Evolutionary conservation across 1,139 yeast species (phyloP), one percentile per base, ranked within the genome.

Genomic region (Geotrichum klebahnii): DNA sequence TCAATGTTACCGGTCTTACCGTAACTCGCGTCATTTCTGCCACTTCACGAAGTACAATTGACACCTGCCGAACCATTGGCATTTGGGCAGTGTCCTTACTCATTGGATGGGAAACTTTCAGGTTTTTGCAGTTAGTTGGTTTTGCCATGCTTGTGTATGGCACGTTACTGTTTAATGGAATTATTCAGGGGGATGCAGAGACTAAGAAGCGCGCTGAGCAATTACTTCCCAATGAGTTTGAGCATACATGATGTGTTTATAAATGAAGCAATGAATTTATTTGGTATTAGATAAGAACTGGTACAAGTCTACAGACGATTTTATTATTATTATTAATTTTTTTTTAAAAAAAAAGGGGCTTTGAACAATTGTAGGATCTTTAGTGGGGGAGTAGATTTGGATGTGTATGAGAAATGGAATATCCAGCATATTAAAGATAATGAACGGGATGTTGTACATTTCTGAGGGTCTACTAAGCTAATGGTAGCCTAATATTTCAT

Each of bases 71-170:
- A 59, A 85, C 95, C 0, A 68, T 84, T 38, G 69, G 84, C 36
- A 90, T 86, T 19, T 86, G 95, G 95, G 47, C 81, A 1, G 75
- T 83, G n/a, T 87, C 94, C 0, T 69, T 85, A 51, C 49, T 68
- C n/a, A 64, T 85, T 59, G 94, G 94, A 2, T 86, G 95, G 95
- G 95, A 86, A 66, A 60, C 72, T 0, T 85, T 84, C 68, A 73
- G 75, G 32, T 63, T 71, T 34, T 66, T 82, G 54, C 95, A 86
- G 64, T 68, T 81, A 29, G 43, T 76, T 14, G 95, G 95, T 0
- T 86, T 86, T 61, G 70, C 66, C 0, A 61, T 80, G 28, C 69
- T 85, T 51, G 90, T 84, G 3, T 74, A 78, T 55, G 95, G 95
- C 20, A 85, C 95, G 0, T 69, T 85, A 48, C 74, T 84, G 50